Evolutionary conservation across 257 asterid species (phyloP).

Genomic region (Fraxinus americana): DNA sequence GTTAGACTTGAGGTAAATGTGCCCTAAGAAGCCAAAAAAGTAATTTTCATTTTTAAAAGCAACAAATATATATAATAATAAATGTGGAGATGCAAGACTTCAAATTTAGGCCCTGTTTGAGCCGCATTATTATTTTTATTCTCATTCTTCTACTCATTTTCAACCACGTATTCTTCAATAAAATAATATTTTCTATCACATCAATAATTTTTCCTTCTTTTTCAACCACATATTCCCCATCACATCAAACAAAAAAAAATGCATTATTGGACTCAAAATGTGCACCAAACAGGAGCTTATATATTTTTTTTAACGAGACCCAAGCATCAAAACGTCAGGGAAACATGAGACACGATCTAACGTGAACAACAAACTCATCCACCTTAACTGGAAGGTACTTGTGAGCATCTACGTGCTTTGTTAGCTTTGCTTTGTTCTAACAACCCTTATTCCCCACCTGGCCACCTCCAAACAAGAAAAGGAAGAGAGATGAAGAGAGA

Average conservation of each 20-base stretch:
- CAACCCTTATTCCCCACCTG: slow-evolving; percentile 5
- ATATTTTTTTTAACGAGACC: neutral
- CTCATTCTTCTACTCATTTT: no score
- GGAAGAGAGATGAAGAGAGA: neutral
- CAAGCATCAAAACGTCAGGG: neutral
- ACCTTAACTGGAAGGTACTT: neutral
- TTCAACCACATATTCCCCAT: no score
- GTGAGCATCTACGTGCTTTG: neutral
- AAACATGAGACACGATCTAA: neutral
- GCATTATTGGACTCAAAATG: no score
- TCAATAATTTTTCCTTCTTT: no score
- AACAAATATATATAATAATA: neutral
- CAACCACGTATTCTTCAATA: no score
- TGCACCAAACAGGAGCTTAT: neutral
- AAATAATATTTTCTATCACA: no score
- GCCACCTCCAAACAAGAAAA: slow-evolving; percentile 10
- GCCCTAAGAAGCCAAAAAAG: neutral
- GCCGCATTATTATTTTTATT: no score
- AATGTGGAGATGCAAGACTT: neutral
- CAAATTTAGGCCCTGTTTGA: neutral
- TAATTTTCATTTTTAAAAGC: neutral
- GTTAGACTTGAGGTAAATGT: neutral
- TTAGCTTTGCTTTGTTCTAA: neutral
- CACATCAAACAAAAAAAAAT: no score
- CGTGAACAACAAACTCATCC: neutral